Percentiles rank a stretch among this genome's conserved stretches.
Evolutionary conservation across 768 basidiomycete genomes (phyloP).

Genomic region (Lentinula boryana): DNA sequence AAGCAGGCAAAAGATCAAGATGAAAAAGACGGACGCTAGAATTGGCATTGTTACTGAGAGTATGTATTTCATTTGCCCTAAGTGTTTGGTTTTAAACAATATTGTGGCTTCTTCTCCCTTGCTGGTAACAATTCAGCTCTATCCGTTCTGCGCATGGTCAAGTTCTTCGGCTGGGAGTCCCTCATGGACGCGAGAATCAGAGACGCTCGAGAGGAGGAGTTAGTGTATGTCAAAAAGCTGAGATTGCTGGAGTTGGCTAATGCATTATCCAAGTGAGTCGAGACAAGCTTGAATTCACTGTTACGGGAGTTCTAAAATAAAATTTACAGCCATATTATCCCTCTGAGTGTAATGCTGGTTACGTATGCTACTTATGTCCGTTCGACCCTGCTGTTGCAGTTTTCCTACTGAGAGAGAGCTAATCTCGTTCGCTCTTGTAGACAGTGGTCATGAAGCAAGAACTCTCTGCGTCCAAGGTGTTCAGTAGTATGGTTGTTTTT

Average conservation of each 20-base stretch:
- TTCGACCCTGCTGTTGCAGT: neutral
- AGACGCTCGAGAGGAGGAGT: constrained; percentile 55
- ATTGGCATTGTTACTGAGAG: constrained; percentile 59
- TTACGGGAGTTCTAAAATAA: neutral
- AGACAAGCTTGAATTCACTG: neutral
- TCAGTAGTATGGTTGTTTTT: constrained; percentile 55
- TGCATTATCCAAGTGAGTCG: constrained; percentile 33
- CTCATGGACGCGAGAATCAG: constrained; percentile 46
- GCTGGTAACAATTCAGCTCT: constrained; percentile 32
- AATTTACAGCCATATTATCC: constrained; percentile 45
- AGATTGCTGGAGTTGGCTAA: constrained; percentile 44
- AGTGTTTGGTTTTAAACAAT: neutral
- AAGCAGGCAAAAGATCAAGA: constrained; percentile 38
- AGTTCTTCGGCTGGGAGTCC: constrained; percentile 65
- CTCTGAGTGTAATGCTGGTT: constrained; percentile 58
- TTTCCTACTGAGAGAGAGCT: neutral
- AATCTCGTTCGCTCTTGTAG: constrained; percentile 9
- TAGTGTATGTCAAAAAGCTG: constrained; percentile 45
- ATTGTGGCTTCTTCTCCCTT: neutral
- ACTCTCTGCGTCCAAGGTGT: constrained; percentile 37
- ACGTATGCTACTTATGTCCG: constrained; percentile 40
- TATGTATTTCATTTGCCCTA: constrained; percentile 17
- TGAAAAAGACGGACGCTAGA: constrained; percentile 55
- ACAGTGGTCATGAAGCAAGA: constrained; percentile 34
- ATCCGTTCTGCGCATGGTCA: constrained; percentile 62